Conservation (phyloP, 1,284 basidiomycete species). For the Ceratobasidium sp. region DNA sequence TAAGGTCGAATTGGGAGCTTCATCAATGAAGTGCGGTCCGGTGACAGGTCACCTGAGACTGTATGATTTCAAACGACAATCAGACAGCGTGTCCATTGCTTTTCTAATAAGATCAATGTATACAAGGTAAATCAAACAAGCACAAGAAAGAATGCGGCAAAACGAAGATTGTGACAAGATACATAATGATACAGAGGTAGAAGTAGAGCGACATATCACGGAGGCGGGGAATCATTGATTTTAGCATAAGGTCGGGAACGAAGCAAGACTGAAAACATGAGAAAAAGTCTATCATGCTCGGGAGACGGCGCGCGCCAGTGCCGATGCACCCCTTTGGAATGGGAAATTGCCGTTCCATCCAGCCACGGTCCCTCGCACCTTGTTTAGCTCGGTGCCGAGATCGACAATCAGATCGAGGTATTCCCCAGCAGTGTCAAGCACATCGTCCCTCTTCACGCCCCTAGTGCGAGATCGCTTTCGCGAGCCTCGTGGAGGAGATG, state of each 20-base stretch:
- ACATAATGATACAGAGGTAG: slow-evolving; percentile 45
- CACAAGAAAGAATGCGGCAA: slow-evolving; percentile 18
- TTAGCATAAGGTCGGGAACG: slow-evolving; percentile 9
- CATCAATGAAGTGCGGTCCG: slow-evolving; percentile 13
- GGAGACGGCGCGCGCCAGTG: slow-evolving; percentile 30
- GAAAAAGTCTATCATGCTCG: slow-evolving; percentile 27
- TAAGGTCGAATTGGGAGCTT: background rate
- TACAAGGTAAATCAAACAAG: slow-evolving; percentile 29
- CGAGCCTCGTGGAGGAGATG: slow-evolving; percentile 38
- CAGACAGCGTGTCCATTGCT: background rate
- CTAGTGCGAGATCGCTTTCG: slow-evolving; percentile 24
- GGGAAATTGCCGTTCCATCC: slow-evolving; percentile 42
- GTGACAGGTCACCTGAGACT: slow-evolving; percentile 24
- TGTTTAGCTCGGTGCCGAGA: slow-evolving; percentile 37
- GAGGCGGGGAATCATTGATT: slow-evolving; percentile 20
- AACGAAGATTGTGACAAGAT: slow-evolving; percentile 15
- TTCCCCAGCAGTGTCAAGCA: slow-evolving; percentile 33
- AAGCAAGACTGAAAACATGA: slow-evolving; percentile 11
- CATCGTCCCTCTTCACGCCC: slow-evolving; percentile 25
- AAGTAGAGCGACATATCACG: slow-evolving; percentile 9
- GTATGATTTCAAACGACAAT: slow-evolving; percentile 8
- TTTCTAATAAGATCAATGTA: slow-evolving; percentile 17
- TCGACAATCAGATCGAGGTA: slow-evolving; percentile 42
- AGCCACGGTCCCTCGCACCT: slow-evolving; percentile 17
- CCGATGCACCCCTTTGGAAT: slow-evolving; percentile 29